A percentile compares a stretch with the other conserved stretches of the same genome.
Conservation (phyloP, 192 early-diverging fungal genomes). For the Rhizophagus clarus region DNA sequence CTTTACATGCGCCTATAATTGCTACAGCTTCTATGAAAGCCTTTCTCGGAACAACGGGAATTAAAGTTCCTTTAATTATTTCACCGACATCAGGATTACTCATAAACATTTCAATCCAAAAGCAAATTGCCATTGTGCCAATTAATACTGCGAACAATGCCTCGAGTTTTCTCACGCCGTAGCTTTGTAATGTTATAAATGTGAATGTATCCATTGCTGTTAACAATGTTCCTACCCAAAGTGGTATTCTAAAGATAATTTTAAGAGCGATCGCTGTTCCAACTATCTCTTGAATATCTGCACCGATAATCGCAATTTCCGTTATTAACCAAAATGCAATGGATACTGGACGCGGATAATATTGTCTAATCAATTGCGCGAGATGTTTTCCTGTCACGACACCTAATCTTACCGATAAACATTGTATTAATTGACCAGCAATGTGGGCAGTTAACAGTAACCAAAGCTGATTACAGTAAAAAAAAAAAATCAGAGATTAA, state of each 20-base stretch:
- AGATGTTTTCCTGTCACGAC: constrained; percentile 67
- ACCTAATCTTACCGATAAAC: constrained; percentile 62
- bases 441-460: constrained; percentile 64
- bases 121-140: constrained; percentile 72
- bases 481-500: not conserved
- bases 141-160: constrained; percentile 73
- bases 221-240: constrained; percentile 75
- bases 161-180: constrained; percentile 72
- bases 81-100: constrained; percentile 49
- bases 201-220: constrained; percentile 78
- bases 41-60: constrained; percentile 55
- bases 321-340: constrained; percentile 60
- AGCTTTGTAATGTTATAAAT: constrained; percentile 67
- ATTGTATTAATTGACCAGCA: constrained; percentile 64
- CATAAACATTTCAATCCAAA: constrained; percentile 67
- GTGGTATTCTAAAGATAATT: constrained; percentile 66
- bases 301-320: constrained; percentile 69
- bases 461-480: constrained; percentile 48
- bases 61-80: constrained; percentile 55
- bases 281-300: constrained; percentile 79
- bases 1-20: constrained; percentile 55
- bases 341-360: constrained; percentile 52
- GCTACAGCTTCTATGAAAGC: constrained; percentile 67
- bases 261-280: constrained; percentile 88
- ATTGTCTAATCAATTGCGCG: constrained; percentile 51